These are phyloP conservation scores for Postia placenta DNA, from an alignment of 768 basidiomycete species.

Conservation along the genomic window DNA sequence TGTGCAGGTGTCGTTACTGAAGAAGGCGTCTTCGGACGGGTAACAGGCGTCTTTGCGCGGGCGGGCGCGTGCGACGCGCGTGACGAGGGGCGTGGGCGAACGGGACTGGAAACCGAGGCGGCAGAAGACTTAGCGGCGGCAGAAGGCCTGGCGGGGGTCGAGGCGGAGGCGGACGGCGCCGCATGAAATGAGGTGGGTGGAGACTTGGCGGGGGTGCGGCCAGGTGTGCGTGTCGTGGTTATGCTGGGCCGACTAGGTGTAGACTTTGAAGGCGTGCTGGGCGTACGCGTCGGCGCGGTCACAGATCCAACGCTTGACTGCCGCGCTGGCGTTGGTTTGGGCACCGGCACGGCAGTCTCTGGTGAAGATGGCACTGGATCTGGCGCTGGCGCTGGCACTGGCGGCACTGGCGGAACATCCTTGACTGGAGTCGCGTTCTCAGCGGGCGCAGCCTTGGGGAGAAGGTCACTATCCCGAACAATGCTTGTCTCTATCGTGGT, in stretches of 20 bases:
- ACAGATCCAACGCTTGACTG: conserved; percentile 9
- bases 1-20: conserved; percentile 11
- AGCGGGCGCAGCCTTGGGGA: no score
- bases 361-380: conserved; percentile 8
- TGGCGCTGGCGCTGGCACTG: background rate
- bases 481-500: no score
- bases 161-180: conserved; percentile 8
- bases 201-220: conserved; percentile 23
- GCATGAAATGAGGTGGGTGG: conserved; percentile 19
- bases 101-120: conserved; percentile 22
- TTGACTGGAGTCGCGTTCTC: background rate
- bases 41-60: conserved; percentile 30
- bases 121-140: conserved; percentile 14
- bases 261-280: conserved; percentile 12
- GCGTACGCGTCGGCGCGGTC: background rate
- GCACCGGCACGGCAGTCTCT: conserved; percentile 9
- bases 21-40: conserved; percentile 25
- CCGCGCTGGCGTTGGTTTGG: conserved; percentile 12
- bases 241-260: conserved; percentile 4
- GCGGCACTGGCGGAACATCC: background rate
- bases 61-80: conserved; percentile 30
- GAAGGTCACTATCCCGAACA: no score
- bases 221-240: conserved; percentile 15
- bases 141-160: conserved; percentile 14
- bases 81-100: conserved; percentile 27